phyloP scores from a whole-genome alignment of 2,329 filamentous ascomycete species.

The Malbranchea zuffiana region DNA sequence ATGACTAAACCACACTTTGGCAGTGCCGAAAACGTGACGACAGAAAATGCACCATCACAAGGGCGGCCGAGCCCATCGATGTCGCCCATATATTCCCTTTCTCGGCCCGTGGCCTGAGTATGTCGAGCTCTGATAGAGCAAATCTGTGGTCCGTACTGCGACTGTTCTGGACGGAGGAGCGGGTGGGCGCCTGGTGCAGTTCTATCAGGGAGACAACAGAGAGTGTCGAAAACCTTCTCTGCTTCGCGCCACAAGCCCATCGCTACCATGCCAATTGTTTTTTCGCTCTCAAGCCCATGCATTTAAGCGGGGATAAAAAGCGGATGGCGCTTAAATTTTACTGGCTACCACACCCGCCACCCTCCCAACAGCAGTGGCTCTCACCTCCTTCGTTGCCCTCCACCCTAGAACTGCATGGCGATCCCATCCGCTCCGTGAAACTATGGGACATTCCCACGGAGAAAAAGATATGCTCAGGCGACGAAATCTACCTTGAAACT shows the following conservation, averaged over 20 bases:
- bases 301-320: neutral
- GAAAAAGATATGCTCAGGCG: conserved; percentile 2
- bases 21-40: conserved; percentile 6
- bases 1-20: too few species aligned
- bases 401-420: neutral
- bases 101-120: conserved; percentile 7
- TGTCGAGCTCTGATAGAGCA: neutral
- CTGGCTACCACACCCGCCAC: conserved; percentile 8
- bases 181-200: conserved; percentile 9
- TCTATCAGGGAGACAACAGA: conserved; percentile 7
- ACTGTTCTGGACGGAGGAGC: conserved; percentile 10
- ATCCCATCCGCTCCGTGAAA: neutral
- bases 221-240: conserved; percentile 10
- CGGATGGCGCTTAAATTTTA: conserved; percentile 7
- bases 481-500: conserved; percentile 1
- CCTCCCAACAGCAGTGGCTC: neutral
- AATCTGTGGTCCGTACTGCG: conserved; percentile 8
- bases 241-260: conserved; percentile 9
- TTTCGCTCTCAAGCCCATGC: conserved; percentile 10
- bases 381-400: conserved; percentile 3
- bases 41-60: conserved; percentile 8
- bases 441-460: conserved; percentile 4
- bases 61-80: conserved; percentile 7
- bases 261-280: conserved; percentile 3
- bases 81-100: conserved; percentile 12